Evolutionary conservation across 345 rosid species (phyloP).

Genomic region (Lepidium sativum): DNA sequence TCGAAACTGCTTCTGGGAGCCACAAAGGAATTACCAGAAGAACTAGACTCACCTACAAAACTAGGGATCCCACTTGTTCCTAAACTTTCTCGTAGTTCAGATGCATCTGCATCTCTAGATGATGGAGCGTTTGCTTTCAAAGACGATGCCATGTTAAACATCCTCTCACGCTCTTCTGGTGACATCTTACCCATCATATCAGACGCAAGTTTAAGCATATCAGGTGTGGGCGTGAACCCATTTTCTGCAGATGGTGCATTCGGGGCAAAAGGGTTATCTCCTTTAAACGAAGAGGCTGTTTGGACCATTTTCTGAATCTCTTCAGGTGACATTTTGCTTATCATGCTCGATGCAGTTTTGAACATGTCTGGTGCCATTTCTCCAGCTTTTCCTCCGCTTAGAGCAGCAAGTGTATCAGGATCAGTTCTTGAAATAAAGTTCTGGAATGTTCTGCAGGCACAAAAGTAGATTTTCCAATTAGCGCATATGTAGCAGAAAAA

Average conservation of each 20-base stretch:
- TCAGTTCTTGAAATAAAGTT: constrained; percentile 66
- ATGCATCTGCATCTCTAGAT: constrained; percentile 16
- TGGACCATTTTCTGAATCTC: constrained; percentile 84
- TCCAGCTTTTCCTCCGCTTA: constrained; percentile 67
- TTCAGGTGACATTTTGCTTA: constrained; percentile 80
- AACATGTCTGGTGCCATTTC: constrained; percentile 80
- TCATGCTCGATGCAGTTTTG: constrained; percentile 74
- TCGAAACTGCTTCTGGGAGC: constrained; percentile 37
- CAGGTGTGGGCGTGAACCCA: constrained; percentile 49
- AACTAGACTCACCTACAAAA: constrained; percentile 41
- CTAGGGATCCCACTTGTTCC: constrained; percentile 27
- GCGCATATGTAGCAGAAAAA: not conserved
- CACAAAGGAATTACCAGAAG: constrained; percentile 33
- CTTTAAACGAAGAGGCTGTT: constrained; percentile 67
- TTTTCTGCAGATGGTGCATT: constrained; percentile 30
- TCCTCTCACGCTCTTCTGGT: constrained; percentile 67
- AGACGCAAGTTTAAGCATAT: constrained; percentile 75
- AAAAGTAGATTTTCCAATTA: not conserved
- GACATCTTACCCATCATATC: constrained; percentile 80
- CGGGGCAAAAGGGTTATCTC: constrained; percentile 34
- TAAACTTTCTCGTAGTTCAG: constrained; percentile 26
- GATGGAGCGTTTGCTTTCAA: constrained; percentile 35
- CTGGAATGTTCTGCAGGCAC: constrained; percentile 54
- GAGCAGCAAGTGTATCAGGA: constrained; percentile 59
- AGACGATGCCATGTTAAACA: constrained; percentile 83